Base-by-base conservation (phyloP, 495 filamentous ascomycete genomes). In the Xylaria telfairii region DNA sequence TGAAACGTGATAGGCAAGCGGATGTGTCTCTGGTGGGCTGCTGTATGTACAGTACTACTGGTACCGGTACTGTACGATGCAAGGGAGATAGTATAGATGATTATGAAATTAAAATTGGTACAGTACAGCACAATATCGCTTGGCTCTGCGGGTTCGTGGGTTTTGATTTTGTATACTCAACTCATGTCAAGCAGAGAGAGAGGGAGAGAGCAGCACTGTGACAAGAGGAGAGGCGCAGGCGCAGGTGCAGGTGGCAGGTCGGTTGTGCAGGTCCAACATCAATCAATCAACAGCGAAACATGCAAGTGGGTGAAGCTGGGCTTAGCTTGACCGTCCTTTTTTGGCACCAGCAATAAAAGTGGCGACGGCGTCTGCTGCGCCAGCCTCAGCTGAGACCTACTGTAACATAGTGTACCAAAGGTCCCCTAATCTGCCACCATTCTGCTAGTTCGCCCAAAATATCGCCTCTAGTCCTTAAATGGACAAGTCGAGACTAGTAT, bases 261-360 rank as follows among this genome's bases (percentile, higher is more conserved):
- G n/a, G n/a, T n/a, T n/a, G n/a, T n/a, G 62, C 62, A 44, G 26
- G 26, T 42, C 10, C 19, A 34, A 37, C 44, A 30, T 46, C 44
- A 34, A 62, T n/a, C 59, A 39, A 51, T 49, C 62, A 65, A 53
- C 47, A 54, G 26, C 28, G 46, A 54, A 54, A 39, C 47, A 51
- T 39, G 46, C 15, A 24, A 21, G 46, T 47, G 44, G 42, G 47
- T 3, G 4, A 54, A 15, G 10, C 64, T 66, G 10, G 47, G 47
- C 34, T 42, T 66, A 66, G 64, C 47, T 24, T 21, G 64, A 66
- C 64, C 47, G 64, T 66, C 47, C 1, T 66, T 66, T 63, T 66
- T 41, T 51, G 61, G 47, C 26, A 64, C 61, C 41, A 64, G 26
- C 59, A 24, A 26, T 26, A 21, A n/a, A n/a, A 47, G 41, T 49